Evolutionary conservation across 352 stramenopile genomes (phyloP).

Genomic region (Globisporangium takayamanum): DNA sequence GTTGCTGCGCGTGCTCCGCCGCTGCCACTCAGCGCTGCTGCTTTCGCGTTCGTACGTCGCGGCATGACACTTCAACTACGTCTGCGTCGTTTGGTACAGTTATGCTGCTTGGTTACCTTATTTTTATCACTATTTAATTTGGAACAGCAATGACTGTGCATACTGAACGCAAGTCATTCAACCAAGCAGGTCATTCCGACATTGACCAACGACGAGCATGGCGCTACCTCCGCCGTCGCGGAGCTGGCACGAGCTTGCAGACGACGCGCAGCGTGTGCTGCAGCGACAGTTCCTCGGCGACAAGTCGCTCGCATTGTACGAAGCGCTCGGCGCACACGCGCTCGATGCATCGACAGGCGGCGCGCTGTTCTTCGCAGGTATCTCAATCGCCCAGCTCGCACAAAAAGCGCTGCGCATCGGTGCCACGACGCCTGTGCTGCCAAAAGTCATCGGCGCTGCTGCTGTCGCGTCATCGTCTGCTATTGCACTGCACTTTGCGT

Average conservation of each 20-base stretch:
- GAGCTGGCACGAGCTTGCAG: constrained; percentile 7
- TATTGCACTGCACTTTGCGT: constrained; percentile 41
- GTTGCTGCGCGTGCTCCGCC: neutral
- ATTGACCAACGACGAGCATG: neutral
- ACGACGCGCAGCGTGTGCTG: constrained; percentile 17
- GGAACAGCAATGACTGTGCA: neutral
- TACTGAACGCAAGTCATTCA: neutral
- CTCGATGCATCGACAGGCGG: constrained; percentile 45
- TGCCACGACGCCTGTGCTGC: constrained; percentile 38
- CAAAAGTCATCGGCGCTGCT: constrained; percentile 27
- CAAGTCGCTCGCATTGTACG: constrained; percentile 37
- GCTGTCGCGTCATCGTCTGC: constrained; percentile 47
- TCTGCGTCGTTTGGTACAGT: neutral
- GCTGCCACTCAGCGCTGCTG: neutral
- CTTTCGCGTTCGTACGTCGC: constrained; percentile 8
- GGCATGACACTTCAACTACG: neutral
- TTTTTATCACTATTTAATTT: neutral
- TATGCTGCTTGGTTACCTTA: too few relatives aligned
- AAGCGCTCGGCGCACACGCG: constrained; percentile 28
- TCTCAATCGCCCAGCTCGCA: constrained; percentile 35
- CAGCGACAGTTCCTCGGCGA: constrained; percentile 28
- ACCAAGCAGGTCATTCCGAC: neutral
- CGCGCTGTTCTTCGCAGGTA: constrained; percentile 36
- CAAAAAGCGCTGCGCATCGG: constrained; percentile 41
- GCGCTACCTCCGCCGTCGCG: neutral